Conservation (phyloP, 345 rosid species). For the Brassica juncea region DNA sequence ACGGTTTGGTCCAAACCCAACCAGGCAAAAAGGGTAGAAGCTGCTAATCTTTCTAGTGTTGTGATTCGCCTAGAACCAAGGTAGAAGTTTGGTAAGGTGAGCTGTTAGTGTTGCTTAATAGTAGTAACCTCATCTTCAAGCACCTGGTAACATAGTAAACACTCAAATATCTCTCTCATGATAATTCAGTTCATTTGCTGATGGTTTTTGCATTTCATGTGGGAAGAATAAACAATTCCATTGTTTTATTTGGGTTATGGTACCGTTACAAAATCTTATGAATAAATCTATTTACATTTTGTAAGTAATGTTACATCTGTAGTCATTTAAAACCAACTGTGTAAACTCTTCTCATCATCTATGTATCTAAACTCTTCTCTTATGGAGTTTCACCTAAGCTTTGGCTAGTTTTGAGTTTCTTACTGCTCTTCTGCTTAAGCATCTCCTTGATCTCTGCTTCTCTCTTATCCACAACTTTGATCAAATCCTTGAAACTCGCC, state of each 20-base stretch:
- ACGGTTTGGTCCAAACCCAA: conserved; percentile 2
- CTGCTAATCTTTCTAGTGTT: conserved; percentile 1
- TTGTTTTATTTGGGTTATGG: background rate
- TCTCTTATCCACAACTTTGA: conserved; percentile 63
- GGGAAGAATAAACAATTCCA: background rate
- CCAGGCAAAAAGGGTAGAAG: background rate
- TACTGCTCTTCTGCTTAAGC: conserved; percentile 52
- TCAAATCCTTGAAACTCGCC: conserved; percentile 52
- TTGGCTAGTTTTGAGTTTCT: conserved; percentile 43
- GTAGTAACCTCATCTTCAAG: conserved; percentile 33
- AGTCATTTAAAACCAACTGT: conserved; percentile 21
- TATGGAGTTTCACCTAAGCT: conserved; percentile 45
- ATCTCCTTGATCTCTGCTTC: conserved; percentile 57
- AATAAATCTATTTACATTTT: conserved; percentile 24
- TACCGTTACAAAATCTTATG: conserved; percentile 1
- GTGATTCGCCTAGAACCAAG: background rate
- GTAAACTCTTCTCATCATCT: background rate
- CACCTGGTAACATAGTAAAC: conserved; percentile 7
- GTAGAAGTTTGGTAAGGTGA: background rate
- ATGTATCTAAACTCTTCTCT: conserved; percentile 10
- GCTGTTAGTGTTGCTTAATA: background rate
- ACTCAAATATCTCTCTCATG: background rate
- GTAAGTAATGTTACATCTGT: conserved; percentile 7
- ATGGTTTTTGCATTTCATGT: background rate
- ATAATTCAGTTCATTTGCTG: background rate